A percentile compares a stretch with the other conserved stretches of the same genome.
Evolutionary conservation across 73 alveolate genomes (phyloP).

Genomic region (Symbiodinium pilosum): DNA sequence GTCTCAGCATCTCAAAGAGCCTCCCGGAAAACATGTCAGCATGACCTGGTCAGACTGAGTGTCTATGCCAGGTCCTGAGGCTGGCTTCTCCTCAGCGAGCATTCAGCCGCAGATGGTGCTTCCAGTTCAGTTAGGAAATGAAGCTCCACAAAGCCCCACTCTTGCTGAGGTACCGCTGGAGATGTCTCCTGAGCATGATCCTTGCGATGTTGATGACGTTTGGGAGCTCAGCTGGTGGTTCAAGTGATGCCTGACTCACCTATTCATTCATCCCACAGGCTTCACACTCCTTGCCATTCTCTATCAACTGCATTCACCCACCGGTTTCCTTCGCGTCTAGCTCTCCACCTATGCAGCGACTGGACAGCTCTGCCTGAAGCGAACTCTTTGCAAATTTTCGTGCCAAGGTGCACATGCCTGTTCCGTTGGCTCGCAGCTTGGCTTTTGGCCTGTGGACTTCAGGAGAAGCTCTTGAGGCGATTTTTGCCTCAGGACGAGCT

Average conservation of each 20-base stretch:
- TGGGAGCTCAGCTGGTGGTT: no score
- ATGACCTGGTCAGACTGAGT: neutral
- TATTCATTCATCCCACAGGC: no score
- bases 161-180: neutral
- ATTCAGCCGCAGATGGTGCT: slow-evolving; percentile 11
- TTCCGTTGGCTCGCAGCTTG: neutral
- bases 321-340: no score
- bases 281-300: no score
- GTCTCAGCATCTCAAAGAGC: neutral
- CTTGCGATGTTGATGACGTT: neutral
- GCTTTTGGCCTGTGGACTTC: neutral
- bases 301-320: no score
- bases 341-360: no score
- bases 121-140: neutral
- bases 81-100: slow-evolving; percentile 4
- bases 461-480: no score
- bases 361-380: neutral
- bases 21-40: neutral
- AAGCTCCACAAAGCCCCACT: no score
- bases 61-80: neutral
- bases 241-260: no score
- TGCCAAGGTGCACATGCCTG: neutral
- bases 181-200: neutral
- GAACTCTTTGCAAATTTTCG: neutral
- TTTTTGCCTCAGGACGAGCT: no score